Evolutionary conservation across 2,329 filamentous ascomycete species (phyloP).

Genomic region (Stagonosporopsis vannaccii): DNA sequence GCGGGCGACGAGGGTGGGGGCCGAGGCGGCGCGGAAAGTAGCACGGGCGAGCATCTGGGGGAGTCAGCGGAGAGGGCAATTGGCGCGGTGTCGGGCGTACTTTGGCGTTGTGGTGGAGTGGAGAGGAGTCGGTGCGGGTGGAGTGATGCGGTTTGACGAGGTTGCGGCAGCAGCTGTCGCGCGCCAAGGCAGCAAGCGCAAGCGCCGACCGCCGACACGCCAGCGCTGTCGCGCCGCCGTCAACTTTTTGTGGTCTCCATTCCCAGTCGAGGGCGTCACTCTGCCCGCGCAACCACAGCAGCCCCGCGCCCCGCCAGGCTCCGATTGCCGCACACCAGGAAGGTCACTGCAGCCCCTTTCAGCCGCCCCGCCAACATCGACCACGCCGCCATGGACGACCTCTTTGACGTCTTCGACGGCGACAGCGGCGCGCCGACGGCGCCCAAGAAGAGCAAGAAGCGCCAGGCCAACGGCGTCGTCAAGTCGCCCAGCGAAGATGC

Average conservation of each 20-base stretch:
- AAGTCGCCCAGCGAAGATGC: slow-evolving; percentile 61
- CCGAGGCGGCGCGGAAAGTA: slow-evolving; percentile 68
- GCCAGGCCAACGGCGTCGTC: slow-evolving; percentile 81
- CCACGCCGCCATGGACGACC: slow-evolving; percentile 48
- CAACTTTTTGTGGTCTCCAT: slow-evolving; percentile 17
- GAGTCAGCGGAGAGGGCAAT: slow-evolving; percentile 46
- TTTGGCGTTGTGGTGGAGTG: slow-evolving; percentile 37
- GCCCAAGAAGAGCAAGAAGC: slow-evolving; percentile 75
- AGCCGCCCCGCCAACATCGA: neutral
- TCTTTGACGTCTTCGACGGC: slow-evolving; percentile 56
- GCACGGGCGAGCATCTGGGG: slow-evolving; percentile 79
- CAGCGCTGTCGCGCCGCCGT: slow-evolving; percentile 5
- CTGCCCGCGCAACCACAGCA: slow-evolving; percentile 2
- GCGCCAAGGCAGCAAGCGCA: slow-evolving; percentile 10
- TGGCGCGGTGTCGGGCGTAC: slow-evolving; percentile 36
- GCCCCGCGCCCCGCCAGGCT: slow-evolving; percentile 2
- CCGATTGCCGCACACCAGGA: slow-evolving; percentile 8
- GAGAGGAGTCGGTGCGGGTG: slow-evolving; percentile 33
- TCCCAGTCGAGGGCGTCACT: slow-evolving; percentile 2
- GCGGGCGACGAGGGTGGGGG: slow-evolving; percentile 73
- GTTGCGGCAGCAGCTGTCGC: slow-evolving; percentile 13
- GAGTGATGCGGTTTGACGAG: slow-evolving; percentile 21
- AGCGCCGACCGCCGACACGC: slow-evolving; percentile 10
- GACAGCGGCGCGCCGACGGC: slow-evolving; percentile 29
- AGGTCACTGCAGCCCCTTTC: neutral